phyloP scores from a whole-genome alignment of 306 rosid genomes.

The Cicer judaicum region DNA sequence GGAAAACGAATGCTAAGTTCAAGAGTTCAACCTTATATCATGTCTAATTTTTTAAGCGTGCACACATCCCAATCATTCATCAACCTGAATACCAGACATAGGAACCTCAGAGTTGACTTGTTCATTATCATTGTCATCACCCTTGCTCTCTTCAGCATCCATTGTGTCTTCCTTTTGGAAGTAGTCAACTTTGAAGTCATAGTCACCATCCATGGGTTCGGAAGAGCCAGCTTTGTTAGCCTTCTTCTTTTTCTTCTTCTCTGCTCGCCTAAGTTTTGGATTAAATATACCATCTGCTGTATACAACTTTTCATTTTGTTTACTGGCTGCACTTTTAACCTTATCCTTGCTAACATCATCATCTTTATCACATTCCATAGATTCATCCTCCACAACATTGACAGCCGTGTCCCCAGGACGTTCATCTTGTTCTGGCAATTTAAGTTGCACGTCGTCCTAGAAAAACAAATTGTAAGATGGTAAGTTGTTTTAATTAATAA shows the following conservation, averaged over 20 bases:
- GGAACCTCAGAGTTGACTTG: slow-evolving; percentile 48
- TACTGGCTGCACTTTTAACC: slow-evolving; percentile 53
- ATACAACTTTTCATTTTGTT: slow-evolving; percentile 86
- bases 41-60: neutral
- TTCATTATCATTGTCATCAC: slow-evolving; percentile 41
- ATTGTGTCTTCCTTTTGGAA: slow-evolving; percentile 58
- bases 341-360: slow-evolving; percentile 55
- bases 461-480: slow-evolving; percentile 31
- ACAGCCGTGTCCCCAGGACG: slow-evolving; percentile 41
- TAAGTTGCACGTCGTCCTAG: slow-evolving; percentile 51
- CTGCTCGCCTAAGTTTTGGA: slow-evolving; percentile 71
- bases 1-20: neutral
- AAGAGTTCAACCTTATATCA: neutral
- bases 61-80: slow-evolving; percentile 36
- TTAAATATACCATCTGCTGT: slow-evolving; percentile 82
- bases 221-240: slow-evolving; percentile 49
- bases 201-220: slow-evolving; percentile 80
- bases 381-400: slow-evolving; percentile 49
- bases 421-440: slow-evolving; percentile 54
- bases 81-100: slow-evolving; percentile 46
- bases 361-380: slow-evolving; percentile 55
- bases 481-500: slow-evolving; percentile 2
- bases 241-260: slow-evolving; percentile 81
- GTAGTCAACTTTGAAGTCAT: slow-evolving; percentile 85
- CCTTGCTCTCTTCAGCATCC: slow-evolving; percentile 59